Evolutionary conservation across 208 protist species (phyloP).

Genomic region (Leishmania tarentolae): DNA sequence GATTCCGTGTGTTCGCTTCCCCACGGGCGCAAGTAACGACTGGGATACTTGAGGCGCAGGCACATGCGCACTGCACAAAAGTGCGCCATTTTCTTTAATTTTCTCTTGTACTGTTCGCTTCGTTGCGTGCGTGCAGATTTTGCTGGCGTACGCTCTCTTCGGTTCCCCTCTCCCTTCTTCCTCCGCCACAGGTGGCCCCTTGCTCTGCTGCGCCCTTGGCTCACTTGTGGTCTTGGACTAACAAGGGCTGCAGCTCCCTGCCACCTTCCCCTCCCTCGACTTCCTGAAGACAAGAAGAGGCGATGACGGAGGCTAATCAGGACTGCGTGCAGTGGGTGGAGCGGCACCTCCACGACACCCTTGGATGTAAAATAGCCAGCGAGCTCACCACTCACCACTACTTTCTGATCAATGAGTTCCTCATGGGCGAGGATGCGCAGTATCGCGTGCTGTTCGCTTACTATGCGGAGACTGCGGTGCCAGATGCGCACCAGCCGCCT

Average conservation of each 20-base stretch:
- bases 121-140: background rate
- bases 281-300: background rate
- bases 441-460: constrained; percentile 76
- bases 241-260: background rate
- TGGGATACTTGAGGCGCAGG: background rate
- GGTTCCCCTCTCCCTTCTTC: background rate
- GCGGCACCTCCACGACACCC: constrained; percentile 57
- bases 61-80: background rate
- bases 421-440: constrained; percentile 78
- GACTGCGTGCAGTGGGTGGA: constrained; percentile 85
- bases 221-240: background rate
- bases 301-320: constrained; percentile 69
- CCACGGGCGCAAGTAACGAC: background rate
- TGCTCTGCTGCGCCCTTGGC: background rate
- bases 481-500: constrained; percentile 1
- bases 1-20: background rate
- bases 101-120: background rate
- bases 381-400: constrained; percentile 58
- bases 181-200: background rate
- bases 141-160: background rate
- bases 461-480: constrained; percentile 38
- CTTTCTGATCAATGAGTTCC: constrained; percentile 77
- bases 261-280: background rate
- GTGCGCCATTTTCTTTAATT: background rate
- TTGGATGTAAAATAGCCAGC: constrained; percentile 41